Percentiles rank a stretch among this genome's conserved stretches.
These are phyloP conservation scores for Zelopaecilomyces penicillatus DNA, from an alignment of 2,329 filamentous ascomycete species.

Conservation along the genomic window DNA sequence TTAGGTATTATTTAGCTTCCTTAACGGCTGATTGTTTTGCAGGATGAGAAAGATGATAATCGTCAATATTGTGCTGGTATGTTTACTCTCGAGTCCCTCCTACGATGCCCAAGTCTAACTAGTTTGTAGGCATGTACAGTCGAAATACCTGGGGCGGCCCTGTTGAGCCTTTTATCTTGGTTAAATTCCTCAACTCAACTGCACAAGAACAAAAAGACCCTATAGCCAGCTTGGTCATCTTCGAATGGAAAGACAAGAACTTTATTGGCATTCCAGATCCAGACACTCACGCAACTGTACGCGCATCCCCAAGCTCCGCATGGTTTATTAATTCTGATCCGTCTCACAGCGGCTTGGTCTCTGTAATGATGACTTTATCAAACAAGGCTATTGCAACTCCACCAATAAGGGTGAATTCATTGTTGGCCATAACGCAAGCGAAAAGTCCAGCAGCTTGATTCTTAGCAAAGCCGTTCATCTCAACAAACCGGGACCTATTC, in stretches of 20 bases:
- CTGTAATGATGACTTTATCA: slow-evolving; percentile 65
- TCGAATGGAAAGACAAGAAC: slow-evolving; percentile 83
- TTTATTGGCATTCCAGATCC: slow-evolving; percentile 63
- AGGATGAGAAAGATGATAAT: slow-evolving; percentile 71
- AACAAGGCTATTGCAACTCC: slow-evolving; percentile 61
- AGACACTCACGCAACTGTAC: slow-evolving; percentile 45
- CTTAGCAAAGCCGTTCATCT: slow-evolving; percentile 75
- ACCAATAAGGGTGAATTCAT: slow-evolving; percentile 82
- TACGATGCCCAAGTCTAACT: slow-evolving; percentile 5
- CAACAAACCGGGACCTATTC: slow-evolving; percentile 63
- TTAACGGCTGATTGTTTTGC: slow-evolving; percentile 13
- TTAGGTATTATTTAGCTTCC: slow-evolving; percentile 1
- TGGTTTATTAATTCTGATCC: slow-evolving; percentile 9
- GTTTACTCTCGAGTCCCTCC: slow-evolving; percentile 10
- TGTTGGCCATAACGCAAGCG: slow-evolving; percentile 64
- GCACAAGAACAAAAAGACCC: slow-evolving; percentile 55
- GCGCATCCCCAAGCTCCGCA: slow-evolving; percentile 11
- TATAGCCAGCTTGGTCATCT: slow-evolving; percentile 76
- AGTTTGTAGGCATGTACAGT: slow-evolving; percentile 74
- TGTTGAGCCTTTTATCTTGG: slow-evolving; percentile 79
- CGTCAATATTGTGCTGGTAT: slow-evolving; percentile 68
- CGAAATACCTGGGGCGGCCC: slow-evolving; percentile 79
- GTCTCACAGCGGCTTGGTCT: slow-evolving; percentile 44
- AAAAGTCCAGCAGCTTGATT: slow-evolving; percentile 62
- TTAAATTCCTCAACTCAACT: slow-evolving; percentile 62